These are phyloP conservation scores for Liriodendron chinense DNA, from an alignment of 164 flowering plant genomes.

Conservation along the genomic window DNA sequence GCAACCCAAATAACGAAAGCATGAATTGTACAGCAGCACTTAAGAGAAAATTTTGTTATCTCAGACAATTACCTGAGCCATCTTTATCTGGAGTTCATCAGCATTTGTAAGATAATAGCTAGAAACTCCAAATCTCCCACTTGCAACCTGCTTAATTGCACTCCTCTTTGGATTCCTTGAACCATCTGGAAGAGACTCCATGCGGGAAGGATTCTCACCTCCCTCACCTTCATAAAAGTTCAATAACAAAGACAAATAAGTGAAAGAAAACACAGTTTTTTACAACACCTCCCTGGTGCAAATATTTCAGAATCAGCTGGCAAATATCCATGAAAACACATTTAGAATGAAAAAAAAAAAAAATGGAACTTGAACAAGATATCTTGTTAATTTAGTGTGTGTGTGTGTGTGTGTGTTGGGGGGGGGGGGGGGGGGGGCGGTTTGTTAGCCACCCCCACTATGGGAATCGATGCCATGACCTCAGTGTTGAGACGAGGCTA, in stretches of 20 bases:
- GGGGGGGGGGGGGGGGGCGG: too few species aligned
- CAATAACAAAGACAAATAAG: conserved; percentile 4
- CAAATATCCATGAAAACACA: not conserved
- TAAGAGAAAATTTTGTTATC: not conserved
- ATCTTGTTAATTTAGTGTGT: too few species aligned
- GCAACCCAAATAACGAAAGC: conserved; percentile 1
- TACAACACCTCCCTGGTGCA: not conserved
- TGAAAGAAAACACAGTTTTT: not conserved
- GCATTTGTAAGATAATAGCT: conserved; percentile 98
- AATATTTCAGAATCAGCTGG: not conserved
- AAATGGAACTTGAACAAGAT: not conserved
- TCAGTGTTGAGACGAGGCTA: too few species aligned
- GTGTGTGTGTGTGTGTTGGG: too few species aligned
- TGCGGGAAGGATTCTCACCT: conserved; percentile 95
- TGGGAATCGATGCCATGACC: too few species aligned
- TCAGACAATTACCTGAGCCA: conserved; percentile 86
- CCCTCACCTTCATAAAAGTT: conserved; percentile 76
- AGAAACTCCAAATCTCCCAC: conserved; percentile 99
- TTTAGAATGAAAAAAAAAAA: not conserved
- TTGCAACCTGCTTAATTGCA: conserved; percentile 98
- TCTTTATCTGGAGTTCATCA: conserved; percentile 94
- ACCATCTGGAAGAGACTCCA: conserved; percentile 94
- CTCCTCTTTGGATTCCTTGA: conserved; percentile 93
- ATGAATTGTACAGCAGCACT: not conserved
- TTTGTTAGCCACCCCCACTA: too few species aligned